Evolutionary conservation across 2,329 filamentous ascomycete species (phyloP), one percentile per base, ranked within the genome.

Genomic region (Sarocladium brachiariae): DNA sequence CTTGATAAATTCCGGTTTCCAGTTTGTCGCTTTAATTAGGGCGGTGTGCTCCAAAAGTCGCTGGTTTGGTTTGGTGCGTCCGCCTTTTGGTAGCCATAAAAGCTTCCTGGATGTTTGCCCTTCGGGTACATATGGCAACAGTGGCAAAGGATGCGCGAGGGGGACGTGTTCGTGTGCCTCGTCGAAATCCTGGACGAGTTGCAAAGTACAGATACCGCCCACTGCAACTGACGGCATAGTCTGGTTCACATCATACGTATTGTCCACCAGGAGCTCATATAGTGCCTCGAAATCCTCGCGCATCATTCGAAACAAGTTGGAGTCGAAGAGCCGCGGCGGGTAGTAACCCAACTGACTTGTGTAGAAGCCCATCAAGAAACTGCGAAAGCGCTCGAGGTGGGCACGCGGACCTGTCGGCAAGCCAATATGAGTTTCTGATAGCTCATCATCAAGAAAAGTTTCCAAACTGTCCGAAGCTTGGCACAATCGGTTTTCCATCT

Each of bases 381-480:
- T 75, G 43, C 87, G 76, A 62, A 92, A 92, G 2, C 79, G 78
- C 54, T 89, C 82, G 1, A 92, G 75, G 58, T 93, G 87, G 2
- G 77, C 73, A 55, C 83, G 72, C 3, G 80, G 77, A 1, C 75
- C 78, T 1, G 73, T 64, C 1, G 81, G 72, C 1, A 91, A 72
- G 2, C 84, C 84, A n/a, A 89, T 68, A 50, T 83, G 70, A 1
- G 80, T 68, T 45, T 84, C 75, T 0, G 83, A 85, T 3, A 91
- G 69, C 53, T 90, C 86, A 24, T 87, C 78, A 45, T 84, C 79
- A 6, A 91, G 75, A 59, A 93, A 89, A 6, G 71, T 78, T n/a
- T 71, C 70, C 2, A 93, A 66, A 59, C 80, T 80, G 43, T 63
- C 65, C 1, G 78, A 75, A 0, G 81, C 78, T n/a, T 74, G 69